phyloP scores from a whole-genome alignment of 345 rosid genomes.

The Populus nigra region DNA sequence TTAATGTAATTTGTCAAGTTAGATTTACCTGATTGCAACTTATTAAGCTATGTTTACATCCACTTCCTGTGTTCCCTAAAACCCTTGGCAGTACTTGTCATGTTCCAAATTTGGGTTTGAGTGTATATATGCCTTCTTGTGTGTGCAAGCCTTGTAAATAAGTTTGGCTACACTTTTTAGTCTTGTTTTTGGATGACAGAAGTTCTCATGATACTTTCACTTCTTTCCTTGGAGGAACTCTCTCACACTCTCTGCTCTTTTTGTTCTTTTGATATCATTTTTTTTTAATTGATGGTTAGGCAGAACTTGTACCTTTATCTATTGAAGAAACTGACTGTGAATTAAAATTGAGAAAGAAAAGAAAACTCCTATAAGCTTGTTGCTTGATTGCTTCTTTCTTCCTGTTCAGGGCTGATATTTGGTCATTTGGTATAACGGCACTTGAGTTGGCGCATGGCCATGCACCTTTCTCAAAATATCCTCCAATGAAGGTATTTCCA shows the following conservation, averaged over 20 bases:
- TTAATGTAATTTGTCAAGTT: conserved; percentile 4
- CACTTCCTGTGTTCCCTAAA: neutral
- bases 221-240: neutral
- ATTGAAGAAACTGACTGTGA: neutral
- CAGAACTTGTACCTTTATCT: neutral
- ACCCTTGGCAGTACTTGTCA: neutral
- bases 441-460: conserved; percentile 99
- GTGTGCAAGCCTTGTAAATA: neutral
- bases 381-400: conserved; percentile 19
- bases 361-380: conserved; percentile 18
- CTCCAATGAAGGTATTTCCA: conserved; percentile 90
- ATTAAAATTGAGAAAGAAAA: neutral
- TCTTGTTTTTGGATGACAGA: neutral
- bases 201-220: neutral
- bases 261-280: neutral
- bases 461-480: conserved; percentile 97
- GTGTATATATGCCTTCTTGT: neutral
- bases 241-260: neutral
- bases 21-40: neutral
- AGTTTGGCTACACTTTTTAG: neutral
- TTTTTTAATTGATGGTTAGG: neutral
- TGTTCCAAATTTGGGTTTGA: neutral
- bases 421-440: conserved; percentile 99
- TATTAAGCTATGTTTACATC: neutral
- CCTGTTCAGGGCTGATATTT: conserved; percentile 87